phyloP scores from a whole-genome alignment of 805 yeast genomes.

The Torulaspora delbrueckii region DNA sequence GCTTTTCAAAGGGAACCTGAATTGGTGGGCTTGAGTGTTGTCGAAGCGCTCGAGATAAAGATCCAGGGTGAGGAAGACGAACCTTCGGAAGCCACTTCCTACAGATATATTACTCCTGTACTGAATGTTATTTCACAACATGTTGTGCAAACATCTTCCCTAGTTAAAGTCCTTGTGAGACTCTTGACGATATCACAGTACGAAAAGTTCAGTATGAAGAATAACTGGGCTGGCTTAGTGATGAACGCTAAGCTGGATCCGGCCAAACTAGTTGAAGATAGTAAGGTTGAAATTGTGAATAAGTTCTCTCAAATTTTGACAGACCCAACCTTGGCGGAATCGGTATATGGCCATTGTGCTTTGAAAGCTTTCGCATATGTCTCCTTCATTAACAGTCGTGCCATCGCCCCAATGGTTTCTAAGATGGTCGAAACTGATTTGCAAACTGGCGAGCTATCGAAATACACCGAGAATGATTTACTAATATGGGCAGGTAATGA shows the following conservation, averaged over 20 bases:
- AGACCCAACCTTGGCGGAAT: slow-evolving; percentile 12
- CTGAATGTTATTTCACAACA: slow-evolving; percentile 38
- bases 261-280: slow-evolving; percentile 44
- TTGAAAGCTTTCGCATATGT: slow-evolving; percentile 50
- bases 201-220: slow-evolving; percentile 35
- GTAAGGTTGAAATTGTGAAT: slow-evolving; percentile 23
- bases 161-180: slow-evolving; percentile 37
- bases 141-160: slow-evolving; percentile 22
- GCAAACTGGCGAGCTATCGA: slow-evolving; percentile 32
- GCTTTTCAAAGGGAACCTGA: slow-evolving; percentile 38
- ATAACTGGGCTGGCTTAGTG: slow-evolving; percentile 76
- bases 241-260: slow-evolving; percentile 62
- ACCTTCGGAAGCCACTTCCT: slow-evolving; percentile 23
- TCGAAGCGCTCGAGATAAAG: slow-evolving; percentile 39
- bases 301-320: slow-evolving; percentile 21
- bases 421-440: slow-evolving; percentile 43
- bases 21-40: slow-evolving; percentile 42
- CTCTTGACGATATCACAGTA: slow-evolving; percentile 45
- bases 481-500: slow-evolving; percentile 65
- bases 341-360: slow-evolving; percentile 40
- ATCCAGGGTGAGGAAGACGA: slow-evolving; percentile 19
- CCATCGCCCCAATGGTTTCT: slow-evolving; percentile 49
- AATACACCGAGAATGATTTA: slow-evolving; percentile 47
- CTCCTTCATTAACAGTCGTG: slow-evolving; percentile 55
- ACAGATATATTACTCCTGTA: slow-evolving; percentile 35